Base-by-base conservation (phyloP, 2,329 filamentous ascomycete species). In the Thyridium curvatum region DNA sequence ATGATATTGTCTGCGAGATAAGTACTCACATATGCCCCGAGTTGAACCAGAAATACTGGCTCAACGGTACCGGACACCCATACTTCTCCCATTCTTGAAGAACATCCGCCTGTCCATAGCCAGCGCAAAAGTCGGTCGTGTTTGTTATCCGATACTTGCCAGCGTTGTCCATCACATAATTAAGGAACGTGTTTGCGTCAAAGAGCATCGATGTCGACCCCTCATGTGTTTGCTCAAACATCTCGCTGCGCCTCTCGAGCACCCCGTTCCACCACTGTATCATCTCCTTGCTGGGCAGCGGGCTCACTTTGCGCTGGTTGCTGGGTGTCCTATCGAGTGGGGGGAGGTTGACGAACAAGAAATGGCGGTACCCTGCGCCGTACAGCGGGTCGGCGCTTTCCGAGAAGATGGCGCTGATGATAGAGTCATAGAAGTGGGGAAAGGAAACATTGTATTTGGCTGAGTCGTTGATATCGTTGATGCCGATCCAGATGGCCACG, bases 381-480 rank as follows among this genome's bases (percentile, higher is more conserved):
- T 65, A 65, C 5, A 74, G 50, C 0, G 54, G 56, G 17, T 61
- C 52, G 8, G 71, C 56, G 13, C 61, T 59, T 38, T 53, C 41
- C 12, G 54, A 42, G 40, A 73, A 68, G 2, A 71, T 54, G 1
- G 62, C 56, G 4, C 37, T 37, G 29, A 68, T 60, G 5, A 74
- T 52, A 10, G 53, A 49, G 4, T 62, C 52, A 48, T 74, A 75
- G 45, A 71, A 65, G 1, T 48, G 53, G 3, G 60, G 56, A 43
- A 73, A 74, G 10, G 61, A 55, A 12, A 66, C 54, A 12, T 46
- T 59, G 26, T 63, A 65, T 31, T 65, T 61, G 12, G 55, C 59
- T 7, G 65, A 65, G 48, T 78, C 72, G 44, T 61, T 64, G 43
- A 78, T 72, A 41, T 78, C 74, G 49, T 78, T 78, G 42, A 77